phyloP scores from a whole-genome alignment of 352 stramenopile genomes.

The Phytophthora pluvialis region DNA sequence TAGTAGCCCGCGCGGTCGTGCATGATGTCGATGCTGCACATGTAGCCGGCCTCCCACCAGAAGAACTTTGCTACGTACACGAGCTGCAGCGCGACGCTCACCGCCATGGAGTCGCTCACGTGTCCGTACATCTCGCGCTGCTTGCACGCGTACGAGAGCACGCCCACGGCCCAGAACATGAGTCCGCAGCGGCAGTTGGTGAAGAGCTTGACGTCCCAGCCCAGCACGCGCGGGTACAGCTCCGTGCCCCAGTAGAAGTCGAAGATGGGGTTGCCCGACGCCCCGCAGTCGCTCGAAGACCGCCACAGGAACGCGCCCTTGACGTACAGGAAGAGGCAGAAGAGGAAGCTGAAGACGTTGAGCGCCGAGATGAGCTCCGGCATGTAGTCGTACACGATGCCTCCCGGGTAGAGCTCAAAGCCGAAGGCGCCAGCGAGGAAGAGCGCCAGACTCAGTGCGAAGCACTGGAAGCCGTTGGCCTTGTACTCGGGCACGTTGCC shows the following conservation, averaged over 20 bases:
- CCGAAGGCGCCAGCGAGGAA: slow-evolving; percentile 66
- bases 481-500: slow-evolving; percentile 93
- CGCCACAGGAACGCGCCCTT: slow-evolving; percentile 91
- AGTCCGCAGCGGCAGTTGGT: slow-evolving; percentile 97
- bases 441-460: slow-evolving; percentile 86
- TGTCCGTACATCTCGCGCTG: slow-evolving; percentile 81
- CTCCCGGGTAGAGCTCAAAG: slow-evolving; percentile 62
- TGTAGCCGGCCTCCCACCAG: slow-evolving; percentile 96
- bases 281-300: slow-evolving; percentile 93
- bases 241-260: slow-evolving; percentile 98
- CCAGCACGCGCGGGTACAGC: slow-evolving; percentile 93
- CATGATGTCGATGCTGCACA: slow-evolving; percentile 98
- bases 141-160: slow-evolving; percentile 92
- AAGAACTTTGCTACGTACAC: slow-evolving; percentile 99
- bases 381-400: slow-evolving; percentile 90
- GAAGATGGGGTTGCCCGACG: slow-evolving; percentile 91
- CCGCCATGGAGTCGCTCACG: slow-evolving; percentile 89
- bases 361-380: slow-evolving; percentile 89
- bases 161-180: slow-evolving; percentile 96
- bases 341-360: slow-evolving; percentile 95
- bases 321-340: slow-evolving; percentile 92
- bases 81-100: slow-evolving; percentile 90
- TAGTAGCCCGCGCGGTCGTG: slow-evolving; percentile 95
- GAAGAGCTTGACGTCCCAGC: slow-evolving; percentile 97
- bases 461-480: slow-evolving; percentile 93